Evolutionary conservation across 2,329 filamentous ascomycete genomes (phyloP).

Genomic region (Anthostomella pinea): DNA sequence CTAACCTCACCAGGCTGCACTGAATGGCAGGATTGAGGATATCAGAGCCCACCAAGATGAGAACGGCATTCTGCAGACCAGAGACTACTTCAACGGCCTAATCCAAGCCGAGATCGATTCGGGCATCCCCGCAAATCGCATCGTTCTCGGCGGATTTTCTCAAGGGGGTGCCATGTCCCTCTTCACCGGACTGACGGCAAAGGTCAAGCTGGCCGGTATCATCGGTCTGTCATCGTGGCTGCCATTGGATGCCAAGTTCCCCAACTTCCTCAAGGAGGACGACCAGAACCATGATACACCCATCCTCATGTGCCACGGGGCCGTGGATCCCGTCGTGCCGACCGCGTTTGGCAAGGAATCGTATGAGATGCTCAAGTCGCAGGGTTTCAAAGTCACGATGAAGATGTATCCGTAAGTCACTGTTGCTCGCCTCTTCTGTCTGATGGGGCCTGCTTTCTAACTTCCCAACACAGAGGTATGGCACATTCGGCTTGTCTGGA

Average conservation of each 20-base stretch:
- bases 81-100: conserved; percentile 73
- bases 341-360: conserved; percentile 67
- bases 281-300: conserved; percentile 70
- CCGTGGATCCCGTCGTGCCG: conserved; percentile 69
- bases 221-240: conserved; percentile 83
- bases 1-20: conserved; percentile 20
- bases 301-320: conserved; percentile 88
- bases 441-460: conserved; percentile 1
- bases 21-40: conserved; percentile 28
- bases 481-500: conserved; percentile 71
- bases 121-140: conserved; percentile 77
- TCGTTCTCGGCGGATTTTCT: conserved; percentile 82
- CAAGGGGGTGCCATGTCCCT: conserved; percentile 87
- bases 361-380: conserved; percentile 61
- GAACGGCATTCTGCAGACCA: conserved; percentile 68
- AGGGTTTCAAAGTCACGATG: conserved; percentile 73
- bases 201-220: conserved; percentile 78
- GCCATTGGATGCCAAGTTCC: conserved; percentile 63
- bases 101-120: conserved; percentile 77
- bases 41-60: conserved; percentile 51
- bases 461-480: conserved; percentile 52
- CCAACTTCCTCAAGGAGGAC: conserved; percentile 51
- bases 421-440: conserved; percentile 7
- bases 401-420: conserved; percentile 66
- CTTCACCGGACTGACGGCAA: conserved; percentile 72